Evolutionary conservation across 768 basidiomycete species (phyloP).

Genomic region (Cystobasidiopsis lactophilus): DNA sequence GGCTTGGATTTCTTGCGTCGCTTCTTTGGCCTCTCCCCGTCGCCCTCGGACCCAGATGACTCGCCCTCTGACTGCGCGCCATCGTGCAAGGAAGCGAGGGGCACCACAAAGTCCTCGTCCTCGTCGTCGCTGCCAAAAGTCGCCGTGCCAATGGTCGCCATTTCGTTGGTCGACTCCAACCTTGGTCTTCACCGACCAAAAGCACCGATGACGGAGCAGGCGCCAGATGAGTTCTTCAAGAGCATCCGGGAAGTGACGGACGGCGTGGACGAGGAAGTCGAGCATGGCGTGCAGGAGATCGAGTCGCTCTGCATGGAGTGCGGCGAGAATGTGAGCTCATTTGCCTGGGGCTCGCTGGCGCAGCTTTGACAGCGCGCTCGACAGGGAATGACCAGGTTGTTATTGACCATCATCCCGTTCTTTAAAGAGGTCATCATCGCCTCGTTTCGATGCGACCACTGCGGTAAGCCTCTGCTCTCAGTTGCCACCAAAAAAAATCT

Average conservation of each 20-base stretch:
- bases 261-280: no score
- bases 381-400: conserved; percentile 67
- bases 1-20: not conserved
- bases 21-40: not conserved
- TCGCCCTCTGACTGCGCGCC: not conserved
- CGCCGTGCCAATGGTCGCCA: conserved; percentile 20
- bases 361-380: conserved; percentile 1
- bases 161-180: no score
- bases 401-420: conserved; percentile 83
- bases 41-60: not conserved
- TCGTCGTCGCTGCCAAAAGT: not conserved
- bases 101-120: not conserved
- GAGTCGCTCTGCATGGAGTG: conserved; percentile 90
- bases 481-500: not conserved
- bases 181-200: no score
- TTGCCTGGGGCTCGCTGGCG: not conserved
- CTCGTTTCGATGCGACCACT: conserved; percentile 89
- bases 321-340: conserved; percentile 50
- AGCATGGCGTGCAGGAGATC: conserved; percentile 67
- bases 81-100: not conserved
- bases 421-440: conserved; percentile 87
- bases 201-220: no score
- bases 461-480: conserved; percentile 32
- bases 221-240: no score
- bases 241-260: no score